phyloP scores from a whole-genome alignment of 2,329 filamentous ascomycete species.

The Penicillium sp. region DNA sequence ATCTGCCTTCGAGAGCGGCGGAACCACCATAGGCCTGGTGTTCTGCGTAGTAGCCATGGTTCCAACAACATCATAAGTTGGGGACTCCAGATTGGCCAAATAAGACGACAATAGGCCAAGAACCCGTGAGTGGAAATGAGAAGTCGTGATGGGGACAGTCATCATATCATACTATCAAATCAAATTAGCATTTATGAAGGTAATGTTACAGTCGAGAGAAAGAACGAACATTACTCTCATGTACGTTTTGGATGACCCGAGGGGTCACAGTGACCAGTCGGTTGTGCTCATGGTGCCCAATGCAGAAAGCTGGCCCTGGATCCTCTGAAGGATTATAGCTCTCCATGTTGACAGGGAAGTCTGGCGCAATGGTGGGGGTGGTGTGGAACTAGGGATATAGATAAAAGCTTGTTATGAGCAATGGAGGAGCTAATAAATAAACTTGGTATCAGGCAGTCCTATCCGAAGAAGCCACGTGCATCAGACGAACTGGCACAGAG shows the following conservation, averaged over 20 bases:
- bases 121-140: constrained; percentile 59
- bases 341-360: constrained; percentile 30
- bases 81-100: constrained; percentile 44
- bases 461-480: background rate
- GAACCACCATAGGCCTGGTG: constrained; percentile 39
- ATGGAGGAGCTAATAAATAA: background rate
- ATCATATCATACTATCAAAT: constrained; percentile 61
- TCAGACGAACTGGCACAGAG: background rate
- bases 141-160: constrained; percentile 60
- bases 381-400: background rate
- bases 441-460: background rate
- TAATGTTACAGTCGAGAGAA: background rate
- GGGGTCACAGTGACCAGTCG: constrained; percentile 50
- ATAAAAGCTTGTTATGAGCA: background rate
- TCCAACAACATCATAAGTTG: constrained; percentile 33
- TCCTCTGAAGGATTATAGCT: constrained; percentile 34
- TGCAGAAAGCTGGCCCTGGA: constrained; percentile 51
- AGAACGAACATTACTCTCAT: constrained; percentile 52
- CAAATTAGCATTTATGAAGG: constrained; percentile 5
- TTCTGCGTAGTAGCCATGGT: constrained; percentile 44
- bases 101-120: constrained; percentile 53
- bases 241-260: constrained; percentile 53
- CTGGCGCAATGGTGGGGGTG: constrained; percentile 4
- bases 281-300: constrained; percentile 61
- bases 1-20: constrained; percentile 43